Percentiles rank a stretch among this genome's conserved stretches.
Conservation (phyloP, 2,329 filamentous ascomycete genomes). For the Trichoderma guizhouense region DNA sequence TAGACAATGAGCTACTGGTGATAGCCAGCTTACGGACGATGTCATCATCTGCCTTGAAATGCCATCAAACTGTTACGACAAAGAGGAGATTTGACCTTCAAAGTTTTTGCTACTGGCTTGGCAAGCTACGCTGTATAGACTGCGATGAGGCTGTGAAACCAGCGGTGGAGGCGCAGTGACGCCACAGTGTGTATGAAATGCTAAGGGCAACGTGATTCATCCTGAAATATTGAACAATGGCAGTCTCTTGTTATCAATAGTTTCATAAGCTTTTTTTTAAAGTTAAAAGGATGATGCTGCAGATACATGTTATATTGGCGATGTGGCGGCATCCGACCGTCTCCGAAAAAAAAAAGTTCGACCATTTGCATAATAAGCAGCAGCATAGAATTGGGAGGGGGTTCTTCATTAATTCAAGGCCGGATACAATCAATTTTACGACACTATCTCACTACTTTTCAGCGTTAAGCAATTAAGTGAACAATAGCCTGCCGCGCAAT, state of each 20-base stretch:
- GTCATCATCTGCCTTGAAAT: background rate
- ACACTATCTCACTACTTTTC: background rate
- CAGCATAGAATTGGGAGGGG: background rate
- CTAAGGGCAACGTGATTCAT: background rate
- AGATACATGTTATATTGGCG: background rate
- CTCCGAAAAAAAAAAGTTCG: background rate
- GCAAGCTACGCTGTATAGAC: background rate
- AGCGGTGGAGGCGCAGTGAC: background rate
- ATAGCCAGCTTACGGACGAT: background rate
- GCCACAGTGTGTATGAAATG: background rate
- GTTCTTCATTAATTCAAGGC: too few relatives aligned
- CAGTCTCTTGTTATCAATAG: background rate
- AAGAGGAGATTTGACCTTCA: background rate
- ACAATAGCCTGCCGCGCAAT: too few relatives aligned
- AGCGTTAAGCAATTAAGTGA: too few relatives aligned
- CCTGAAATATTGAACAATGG: background rate
- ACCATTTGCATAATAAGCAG: background rate
- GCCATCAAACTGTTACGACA: background rate
- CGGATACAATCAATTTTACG: too few relatives aligned
- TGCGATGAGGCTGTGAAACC: background rate
- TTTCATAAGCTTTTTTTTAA: background rate
- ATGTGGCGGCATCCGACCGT: background rate
- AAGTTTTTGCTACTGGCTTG: conserved; percentile 5
- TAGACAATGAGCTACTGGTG: background rate
- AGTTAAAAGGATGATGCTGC: background rate